phyloP scores from a whole-genome alignment of 306 rosid genomes.

The Hippophae tibetana region DNA sequence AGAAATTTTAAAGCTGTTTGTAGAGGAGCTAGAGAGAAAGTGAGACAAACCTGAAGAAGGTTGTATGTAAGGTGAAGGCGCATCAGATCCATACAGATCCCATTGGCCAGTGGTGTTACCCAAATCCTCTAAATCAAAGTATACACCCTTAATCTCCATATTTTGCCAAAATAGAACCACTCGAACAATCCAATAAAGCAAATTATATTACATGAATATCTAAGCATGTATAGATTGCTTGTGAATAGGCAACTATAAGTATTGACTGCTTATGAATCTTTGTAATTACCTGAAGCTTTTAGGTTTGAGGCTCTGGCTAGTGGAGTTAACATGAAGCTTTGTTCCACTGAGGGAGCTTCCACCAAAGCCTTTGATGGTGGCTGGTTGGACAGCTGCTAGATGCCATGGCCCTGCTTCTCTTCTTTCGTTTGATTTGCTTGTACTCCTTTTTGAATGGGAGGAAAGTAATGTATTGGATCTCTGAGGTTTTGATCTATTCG shows the following conservation, averaged over 20 bases:
- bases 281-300: constrained; percentile 38
- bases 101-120: constrained; percentile 97
- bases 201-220: background rate
- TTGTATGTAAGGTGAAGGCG: constrained; percentile 96
- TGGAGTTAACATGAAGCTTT: constrained; percentile 54
- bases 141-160: constrained; percentile 92
- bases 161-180: constrained; percentile 74
- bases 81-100: constrained; percentile 97
- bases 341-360: constrained; percentile 73
- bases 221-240: too few species aligned
- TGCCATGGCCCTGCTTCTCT: constrained; percentile 39
- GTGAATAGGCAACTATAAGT: too few species aligned
- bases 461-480: background rate
- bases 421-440: background rate
- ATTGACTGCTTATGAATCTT: too few species aligned
- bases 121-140: constrained; percentile 85
- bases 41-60: constrained; percentile 64
- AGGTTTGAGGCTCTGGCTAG: constrained; percentile 51
- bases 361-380: constrained; percentile 50
- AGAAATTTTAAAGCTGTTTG: too few species aligned
- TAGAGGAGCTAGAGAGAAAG: too few species aligned
- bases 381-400: constrained; percentile 72
- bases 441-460: background rate
- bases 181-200: constrained; percentile 18
- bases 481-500: too few species aligned